These are phyloP conservation scores for Scedosporium dehoogii DNA, from an alignment of 2,329 filamentous ascomycete species.

Conservation along the genomic window DNA sequence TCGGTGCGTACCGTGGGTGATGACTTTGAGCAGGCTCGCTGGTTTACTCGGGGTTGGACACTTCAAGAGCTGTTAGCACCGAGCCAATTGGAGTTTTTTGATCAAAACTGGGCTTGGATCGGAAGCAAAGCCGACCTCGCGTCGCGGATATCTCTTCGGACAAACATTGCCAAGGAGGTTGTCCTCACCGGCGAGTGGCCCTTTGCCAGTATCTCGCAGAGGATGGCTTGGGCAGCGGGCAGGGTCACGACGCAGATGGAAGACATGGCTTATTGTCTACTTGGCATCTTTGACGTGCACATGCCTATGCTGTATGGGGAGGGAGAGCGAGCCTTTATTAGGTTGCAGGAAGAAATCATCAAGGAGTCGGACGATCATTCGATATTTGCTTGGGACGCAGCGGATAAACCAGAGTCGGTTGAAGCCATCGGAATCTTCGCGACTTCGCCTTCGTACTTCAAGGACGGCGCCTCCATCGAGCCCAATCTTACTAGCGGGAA, in stretches of 20 bases:
- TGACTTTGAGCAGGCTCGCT: constrained; percentile 13
- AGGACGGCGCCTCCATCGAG: background rate
- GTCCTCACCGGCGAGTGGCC: constrained; percentile 3
- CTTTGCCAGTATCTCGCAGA: constrained; percentile 11
- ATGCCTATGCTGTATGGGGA: constrained; percentile 18
- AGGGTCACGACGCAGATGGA: constrained; percentile 14
- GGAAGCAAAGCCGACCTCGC: constrained; percentile 15
- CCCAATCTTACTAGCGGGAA: background rate
- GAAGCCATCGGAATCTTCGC: background rate
- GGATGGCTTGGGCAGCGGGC: constrained; percentile 15
- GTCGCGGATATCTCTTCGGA: constrained; percentile 14
- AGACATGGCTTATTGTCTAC: constrained; percentile 16
- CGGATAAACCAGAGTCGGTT: constrained; percentile 24
- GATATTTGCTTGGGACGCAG: constrained; percentile 15
- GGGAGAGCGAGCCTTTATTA: constrained; percentile 9
- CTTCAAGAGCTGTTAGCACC: constrained; percentile 56
- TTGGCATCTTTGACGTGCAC: constrained; percentile 16
- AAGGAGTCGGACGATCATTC: constrained; percentile 12
- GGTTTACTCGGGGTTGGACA: constrained; percentile 42
- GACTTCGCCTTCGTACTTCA: background rate
- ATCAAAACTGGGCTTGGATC: constrained; percentile 16
- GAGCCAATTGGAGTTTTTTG: constrained; percentile 18
- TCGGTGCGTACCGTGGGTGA: background rate
- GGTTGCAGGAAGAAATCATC: constrained; percentile 16
- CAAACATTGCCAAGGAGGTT: background rate